Percentiles rank a stretch among this genome's conserved stretches.
Conservation (phyloP, 148 eudicot genomes). For the Chenopodium quinoa region DNA sequence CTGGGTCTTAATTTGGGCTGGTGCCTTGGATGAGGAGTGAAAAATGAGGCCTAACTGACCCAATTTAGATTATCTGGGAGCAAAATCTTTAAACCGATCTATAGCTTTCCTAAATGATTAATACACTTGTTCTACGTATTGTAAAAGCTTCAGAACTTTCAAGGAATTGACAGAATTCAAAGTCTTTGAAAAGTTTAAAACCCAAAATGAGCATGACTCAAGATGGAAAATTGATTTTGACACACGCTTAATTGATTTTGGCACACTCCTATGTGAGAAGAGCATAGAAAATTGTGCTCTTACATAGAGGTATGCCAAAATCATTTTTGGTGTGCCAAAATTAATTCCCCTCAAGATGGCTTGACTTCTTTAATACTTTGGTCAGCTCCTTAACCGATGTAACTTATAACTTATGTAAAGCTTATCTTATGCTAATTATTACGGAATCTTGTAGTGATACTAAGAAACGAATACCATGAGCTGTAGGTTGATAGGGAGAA, state of each 20-base stretch:
- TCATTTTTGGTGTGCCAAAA: no score
- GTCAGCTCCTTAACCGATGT: slow-evolving; percentile 8
- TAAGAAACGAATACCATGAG: background rate
- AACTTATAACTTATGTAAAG: background rate
- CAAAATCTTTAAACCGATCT: background rate
- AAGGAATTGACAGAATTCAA: background rate
- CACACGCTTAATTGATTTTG: no score
- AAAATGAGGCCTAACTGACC: no score
- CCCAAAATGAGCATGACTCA: slow-evolving; percentile 18
- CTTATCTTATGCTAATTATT: background rate
- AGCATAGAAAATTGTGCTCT: no score
- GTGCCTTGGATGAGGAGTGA: no score
- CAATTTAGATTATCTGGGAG: no score
- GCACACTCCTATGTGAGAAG: no score
- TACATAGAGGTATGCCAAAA: no score
- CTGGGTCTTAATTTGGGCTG: no score
- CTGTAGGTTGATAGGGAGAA: slow-evolving; percentile 19
- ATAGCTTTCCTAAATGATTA: background rate
- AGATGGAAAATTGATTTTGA: background rate
- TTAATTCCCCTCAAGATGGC: slow-evolving; percentile 5
- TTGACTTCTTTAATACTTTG: background rate
- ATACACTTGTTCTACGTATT: background rate
- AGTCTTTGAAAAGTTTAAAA: background rate
- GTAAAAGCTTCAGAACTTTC: background rate
- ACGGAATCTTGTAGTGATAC: background rate